Evolutionary conservation across 495 filamentous ascomycete species (phyloP).

Genomic region (Aspergillus coremiiformis): DNA sequence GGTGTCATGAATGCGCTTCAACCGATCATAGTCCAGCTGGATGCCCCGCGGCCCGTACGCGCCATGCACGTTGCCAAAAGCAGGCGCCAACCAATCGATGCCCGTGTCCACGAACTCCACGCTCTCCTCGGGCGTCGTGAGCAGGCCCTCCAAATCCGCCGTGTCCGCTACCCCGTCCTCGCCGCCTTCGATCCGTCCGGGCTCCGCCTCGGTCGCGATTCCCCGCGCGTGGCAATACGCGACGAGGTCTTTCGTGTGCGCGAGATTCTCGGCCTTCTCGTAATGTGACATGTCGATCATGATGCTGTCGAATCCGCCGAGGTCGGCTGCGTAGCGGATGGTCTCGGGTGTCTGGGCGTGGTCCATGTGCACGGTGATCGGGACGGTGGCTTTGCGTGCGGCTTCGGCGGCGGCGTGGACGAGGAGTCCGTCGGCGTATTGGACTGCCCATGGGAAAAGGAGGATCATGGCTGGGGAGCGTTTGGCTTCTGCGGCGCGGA

Average conservation of each 20-base stretch:
- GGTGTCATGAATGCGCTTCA: slow-evolving; percentile 53
- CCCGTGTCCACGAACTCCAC: slow-evolving; percentile 70
- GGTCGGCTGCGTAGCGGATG: slow-evolving; percentile 57
- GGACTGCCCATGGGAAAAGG: slow-evolving; percentile 79
- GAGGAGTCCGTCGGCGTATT: slow-evolving; percentile 58
- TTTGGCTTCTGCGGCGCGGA: slow-evolving; percentile 69
- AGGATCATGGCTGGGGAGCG: slow-evolving; percentile 71
- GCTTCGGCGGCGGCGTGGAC: slow-evolving; percentile 59
- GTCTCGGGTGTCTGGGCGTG: slow-evolving; percentile 69
- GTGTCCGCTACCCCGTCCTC: slow-evolving; percentile 79
- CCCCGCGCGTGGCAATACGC: slow-evolving; percentile 65
- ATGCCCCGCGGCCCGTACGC: slow-evolving; percentile 71
- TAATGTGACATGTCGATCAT: slow-evolving; percentile 82
- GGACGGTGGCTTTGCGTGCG: slow-evolving; percentile 56
- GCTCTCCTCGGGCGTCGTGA: slow-evolving; percentile 75
- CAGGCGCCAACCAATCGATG: slow-evolving; percentile 76
- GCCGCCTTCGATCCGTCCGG: slow-evolving; percentile 74
- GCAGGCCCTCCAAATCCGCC: slow-evolving; percentile 59
- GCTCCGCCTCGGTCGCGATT: slow-evolving; percentile 75
- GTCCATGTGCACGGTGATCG: slow-evolving; percentile 68
- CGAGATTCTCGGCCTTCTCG: slow-evolving; percentile 73
- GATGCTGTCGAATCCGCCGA: slow-evolving; percentile 67
- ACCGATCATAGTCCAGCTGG: slow-evolving; percentile 62
- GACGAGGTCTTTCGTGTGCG: slow-evolving; percentile 61
- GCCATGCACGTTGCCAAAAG: slow-evolving; percentile 83